Evolutionary conservation across 306 rosid genomes (phyloP).

Genomic region (Acacia crassicarpa): DNA sequence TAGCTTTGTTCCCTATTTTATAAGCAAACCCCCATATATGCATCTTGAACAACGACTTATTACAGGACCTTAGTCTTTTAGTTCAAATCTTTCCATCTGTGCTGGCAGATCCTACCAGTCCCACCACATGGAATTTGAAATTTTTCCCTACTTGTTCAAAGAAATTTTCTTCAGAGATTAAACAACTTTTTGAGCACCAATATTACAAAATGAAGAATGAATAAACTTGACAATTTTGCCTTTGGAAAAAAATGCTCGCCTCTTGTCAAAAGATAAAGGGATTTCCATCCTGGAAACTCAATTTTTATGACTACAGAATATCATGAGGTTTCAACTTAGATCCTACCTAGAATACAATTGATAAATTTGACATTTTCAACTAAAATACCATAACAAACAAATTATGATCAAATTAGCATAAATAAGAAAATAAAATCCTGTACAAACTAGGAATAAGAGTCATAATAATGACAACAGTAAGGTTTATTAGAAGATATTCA

Average conservation of each 20-base stretch:
- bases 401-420: not conserved
- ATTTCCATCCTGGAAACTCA: constrained; percentile 19
- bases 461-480: constrained; percentile 10
- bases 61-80: not conserved
- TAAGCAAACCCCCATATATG: not conserved
- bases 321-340: constrained; percentile 14
- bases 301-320: not conserved
- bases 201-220: not conserved
- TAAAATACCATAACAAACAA: not conserved
- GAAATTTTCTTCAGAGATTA: constrained; percentile 4
- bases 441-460: not conserved
- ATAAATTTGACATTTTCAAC: not conserved
- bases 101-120: constrained; percentile 7
- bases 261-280: constrained; percentile 3
- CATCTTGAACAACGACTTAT: not conserved
- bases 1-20: not conserved
- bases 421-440: constrained; percentile 1
- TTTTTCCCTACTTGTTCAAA: constrained; percentile 2
- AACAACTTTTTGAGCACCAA: constrained; percentile 11
- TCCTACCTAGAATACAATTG: constrained; percentile 10
- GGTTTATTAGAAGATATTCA: constrained; percentile 22
- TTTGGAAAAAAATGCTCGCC: constrained; percentile 7
- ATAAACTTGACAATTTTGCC: constrained; percentile 13
- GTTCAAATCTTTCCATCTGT: not conserved
- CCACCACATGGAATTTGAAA: constrained; percentile 11